phyloP scores from a whole-genome alignment of 768 basidiomycete genomes.

The Kwoniella dejecticola region DNA sequence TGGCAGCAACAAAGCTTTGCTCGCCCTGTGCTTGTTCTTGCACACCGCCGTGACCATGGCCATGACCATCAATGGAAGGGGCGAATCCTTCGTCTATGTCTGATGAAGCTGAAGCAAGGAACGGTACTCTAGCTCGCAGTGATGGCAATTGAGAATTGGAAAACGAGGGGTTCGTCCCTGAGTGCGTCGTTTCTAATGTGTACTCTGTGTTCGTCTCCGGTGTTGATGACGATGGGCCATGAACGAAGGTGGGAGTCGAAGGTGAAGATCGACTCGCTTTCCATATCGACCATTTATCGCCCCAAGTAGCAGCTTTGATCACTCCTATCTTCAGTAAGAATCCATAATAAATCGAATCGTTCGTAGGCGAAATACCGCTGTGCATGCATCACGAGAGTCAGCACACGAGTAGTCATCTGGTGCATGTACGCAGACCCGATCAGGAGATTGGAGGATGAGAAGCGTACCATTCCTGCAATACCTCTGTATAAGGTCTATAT shows the following conservation, averaged over 20 bases:
- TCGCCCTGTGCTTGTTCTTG: conserved; percentile 1
- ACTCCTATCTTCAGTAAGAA: conserved; percentile 49
- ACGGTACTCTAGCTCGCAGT: conserved; percentile 34
- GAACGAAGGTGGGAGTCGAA: not conserved
- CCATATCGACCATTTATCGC: conserved; percentile 49
- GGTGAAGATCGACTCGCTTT: conserved; percentile 12
- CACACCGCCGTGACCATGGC: not conserved
- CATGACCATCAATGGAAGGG: conserved; percentile 18
- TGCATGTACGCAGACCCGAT: not conserved
- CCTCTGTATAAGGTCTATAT: conserved; percentile 43
- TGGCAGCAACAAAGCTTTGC: conserved; percentile 9
- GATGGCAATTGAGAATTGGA: conserved; percentile 8
- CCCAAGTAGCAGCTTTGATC: conserved; percentile 48
- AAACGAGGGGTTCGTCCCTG: not conserved
- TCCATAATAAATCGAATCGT: conserved; percentile 47
- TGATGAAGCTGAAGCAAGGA: conserved; percentile 45
- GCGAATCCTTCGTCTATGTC: conserved; percentile 47
- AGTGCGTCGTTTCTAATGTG: not conserved
- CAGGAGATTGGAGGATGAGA: not conserved
- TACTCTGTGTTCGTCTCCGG: not conserved
- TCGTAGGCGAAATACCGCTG: conserved; percentile 41
- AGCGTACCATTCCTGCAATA: conserved; percentile 43
- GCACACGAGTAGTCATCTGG: not conserved
- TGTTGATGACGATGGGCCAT: not conserved
- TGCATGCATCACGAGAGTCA: not conserved